These are phyloP conservation scores for Smallanthus sonchifolius DNA, from an alignment of 129 eudicot species.

Conservation along the genomic window DNA sequence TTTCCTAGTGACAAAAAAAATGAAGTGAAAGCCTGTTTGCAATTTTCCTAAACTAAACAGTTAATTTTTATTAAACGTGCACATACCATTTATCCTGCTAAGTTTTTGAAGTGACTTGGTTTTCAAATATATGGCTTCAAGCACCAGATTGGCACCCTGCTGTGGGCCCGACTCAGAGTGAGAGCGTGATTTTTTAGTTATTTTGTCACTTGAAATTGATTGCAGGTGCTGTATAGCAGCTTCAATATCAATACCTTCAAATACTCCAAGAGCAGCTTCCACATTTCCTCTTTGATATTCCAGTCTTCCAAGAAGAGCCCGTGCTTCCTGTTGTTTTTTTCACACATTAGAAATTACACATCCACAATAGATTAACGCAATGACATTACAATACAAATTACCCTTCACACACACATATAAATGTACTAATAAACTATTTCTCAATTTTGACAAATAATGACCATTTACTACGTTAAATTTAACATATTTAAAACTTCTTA, in stretches of 20 bases:
- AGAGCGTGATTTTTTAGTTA: slow-evolving; percentile 60
- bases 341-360: not conserved
- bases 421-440: no score
- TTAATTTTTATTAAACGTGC: not conserved
- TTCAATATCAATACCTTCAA: slow-evolving; percentile 91
- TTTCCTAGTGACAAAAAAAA: no score
- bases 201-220: slow-evolving; percentile 55
- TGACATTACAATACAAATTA: not conserved
- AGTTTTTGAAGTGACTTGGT: slow-evolving; percentile 96
- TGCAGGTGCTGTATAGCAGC: slow-evolving; percentile 83
- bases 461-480: no score
- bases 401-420: not conserved
- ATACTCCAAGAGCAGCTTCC: slow-evolving; percentile 84
- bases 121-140: slow-evolving; percentile 90
- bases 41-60: not conserved
- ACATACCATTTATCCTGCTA: slow-evolving; percentile 59
- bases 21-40: not conserved
- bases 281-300: slow-evolving; percentile 98
- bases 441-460: not conserved
- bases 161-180: slow-evolving; percentile 57
- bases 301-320: slow-evolving; percentile 93
- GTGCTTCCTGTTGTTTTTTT: slow-evolving; percentile 67
- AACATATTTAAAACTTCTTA: not conserved
- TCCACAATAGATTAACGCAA: not conserved
- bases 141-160: slow-evolving; percentile 77